Evolutionary conservation across 768 basidiomycete species (phyloP), one percentile per base, ranked within the genome.

Genomic region (Naematelia aurantialba): DNA sequence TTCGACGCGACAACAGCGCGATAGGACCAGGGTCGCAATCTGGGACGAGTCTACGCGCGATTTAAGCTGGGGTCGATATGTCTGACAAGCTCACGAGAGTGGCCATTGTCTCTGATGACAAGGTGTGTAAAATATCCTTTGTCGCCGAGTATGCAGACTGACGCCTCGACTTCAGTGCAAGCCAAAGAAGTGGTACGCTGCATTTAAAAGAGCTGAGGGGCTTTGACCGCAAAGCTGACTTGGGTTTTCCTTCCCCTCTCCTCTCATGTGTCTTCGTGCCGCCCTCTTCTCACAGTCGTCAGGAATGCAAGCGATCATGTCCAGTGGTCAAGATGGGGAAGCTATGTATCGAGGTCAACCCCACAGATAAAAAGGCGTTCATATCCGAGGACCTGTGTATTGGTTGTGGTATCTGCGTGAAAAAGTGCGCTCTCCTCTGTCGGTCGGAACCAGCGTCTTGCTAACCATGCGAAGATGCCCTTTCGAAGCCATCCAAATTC

Each of bases 361-460:
- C 94, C 13, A 84, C 86, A 5, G 93, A 96, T 80, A 97, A 97
- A 82, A 96, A 98, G 79, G 88, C 96, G 1, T 97, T 93, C 83
- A 89, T 99, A 79, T 98, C 96, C 25, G 96, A 99, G 78, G 92
- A 94, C 76, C 82, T 99, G 56, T 99, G 96, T 77, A 99, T 99
- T 61, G 96, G 96, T 70, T 99, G 96, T 79, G 96, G 96, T 89
- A 98, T 99, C 73, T 99, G 96, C 77, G 93, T 97, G 30, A 97
- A 98, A 81, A 99, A 97, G 94, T 96, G 73, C 76, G 87, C 80
- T 34, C 19, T 30, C 34, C 34, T 47, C 8, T 47, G n/a, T 47
- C 8, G 25, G 8, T 47, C 46, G 8, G n/a, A n/a, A 44, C 46
- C 25, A n/a, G 26, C 2, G 30, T 11, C 8, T 30, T 34, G 25